These are phyloP conservation scores for Nothomitra cinnamomea DNA, from an alignment of 2,329 filamentous ascomycete genomes.

Conservation along the genomic window DNA sequence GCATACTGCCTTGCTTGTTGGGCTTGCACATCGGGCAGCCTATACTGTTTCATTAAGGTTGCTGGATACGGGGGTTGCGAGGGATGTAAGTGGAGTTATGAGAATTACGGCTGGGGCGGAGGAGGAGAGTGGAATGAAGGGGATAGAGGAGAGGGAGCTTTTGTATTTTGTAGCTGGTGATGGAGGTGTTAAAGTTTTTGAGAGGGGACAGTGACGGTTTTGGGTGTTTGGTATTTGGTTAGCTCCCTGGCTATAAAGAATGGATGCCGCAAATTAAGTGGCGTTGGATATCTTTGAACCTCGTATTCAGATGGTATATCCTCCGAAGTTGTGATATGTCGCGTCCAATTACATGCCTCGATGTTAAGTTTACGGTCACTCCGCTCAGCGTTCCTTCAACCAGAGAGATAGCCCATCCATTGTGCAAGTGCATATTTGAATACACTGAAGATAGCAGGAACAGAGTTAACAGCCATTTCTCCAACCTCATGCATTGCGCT, in stretches of 20 bases:
- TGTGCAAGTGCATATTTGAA: no score
- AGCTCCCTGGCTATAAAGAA: no score
- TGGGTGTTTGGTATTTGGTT: no score
- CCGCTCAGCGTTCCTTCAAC: no score
- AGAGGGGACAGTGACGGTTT: constrained; percentile 39
- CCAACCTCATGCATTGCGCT: constrained; percentile 8
- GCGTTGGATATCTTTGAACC: no score
- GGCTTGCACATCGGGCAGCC: constrained; percentile 58
- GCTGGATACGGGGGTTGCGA: constrained; percentile 75
- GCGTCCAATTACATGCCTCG: no score
- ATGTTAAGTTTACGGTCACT: no score
- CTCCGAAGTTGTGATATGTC: no score
- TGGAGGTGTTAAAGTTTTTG: constrained; percentile 68
- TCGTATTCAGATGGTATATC: no score
- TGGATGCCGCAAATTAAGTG: no score
- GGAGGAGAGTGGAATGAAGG: constrained; percentile 14
- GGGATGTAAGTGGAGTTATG: constrained; percentile 78
- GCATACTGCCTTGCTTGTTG: constrained; percentile 53
- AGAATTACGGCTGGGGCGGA: constrained; percentile 32
- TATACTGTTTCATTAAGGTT: constrained; percentile 54
- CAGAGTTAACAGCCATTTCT: not conserved
- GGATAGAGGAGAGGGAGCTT: constrained; percentile 44
- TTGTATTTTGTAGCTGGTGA: constrained; percentile 69
- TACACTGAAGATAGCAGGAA: not conserved
- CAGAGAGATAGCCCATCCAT: not conserved